Base-by-base conservation (phyloP, 148 eudicot genomes). In the Arbutus unedo region DNA sequence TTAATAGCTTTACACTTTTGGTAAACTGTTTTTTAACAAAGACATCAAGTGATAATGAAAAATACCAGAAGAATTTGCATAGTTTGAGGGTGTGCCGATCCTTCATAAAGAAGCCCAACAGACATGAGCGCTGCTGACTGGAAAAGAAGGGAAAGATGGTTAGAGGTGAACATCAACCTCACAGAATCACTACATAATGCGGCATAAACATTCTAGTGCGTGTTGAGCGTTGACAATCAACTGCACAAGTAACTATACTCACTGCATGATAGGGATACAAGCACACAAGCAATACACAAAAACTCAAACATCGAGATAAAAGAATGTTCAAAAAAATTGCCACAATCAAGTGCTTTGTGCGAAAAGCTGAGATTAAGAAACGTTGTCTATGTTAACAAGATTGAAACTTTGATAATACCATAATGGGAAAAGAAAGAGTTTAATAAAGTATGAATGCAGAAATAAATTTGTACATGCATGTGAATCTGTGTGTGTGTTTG, bases 41-140 rank as follows among this genome's bases (percentile, higher is more conserved):
- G 45, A 64, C 48, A 77, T 55, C 38, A 16, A 64, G 16, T n/a
- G 7, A 48, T 43, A 68, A 77, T 31, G 57, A 72, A 45, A 21
- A 82, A 68, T 94, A 96, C 99, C 98, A 93, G 88, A 82, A 96
- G 94, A 88, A 90, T 83, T 79, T 94, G 92, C 99, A 96, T 92
- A 18, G 99, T 92, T 83, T 92, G 99, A 51, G 93, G 98, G 83
- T 96, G 97, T 21, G 94, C 93, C 56, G 99, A 94, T 77, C 99
- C 99, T 89, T 96, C 98, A 68, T 87, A 94, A 82, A 96, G 95
- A 82, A 96, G 94, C 85, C 99, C 99, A 81, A 96, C 91, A 8
- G 99, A 94, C 86, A 96, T 84, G 79, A 96, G 93, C 7, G 99
- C 99, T 50, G 99, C 99, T 59, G 98, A 92, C 99, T 96, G 92